phyloP scores from a whole-genome alignment of 2,329 filamentous ascomycete genomes.

The Epicoccum nigrum region DNA sequence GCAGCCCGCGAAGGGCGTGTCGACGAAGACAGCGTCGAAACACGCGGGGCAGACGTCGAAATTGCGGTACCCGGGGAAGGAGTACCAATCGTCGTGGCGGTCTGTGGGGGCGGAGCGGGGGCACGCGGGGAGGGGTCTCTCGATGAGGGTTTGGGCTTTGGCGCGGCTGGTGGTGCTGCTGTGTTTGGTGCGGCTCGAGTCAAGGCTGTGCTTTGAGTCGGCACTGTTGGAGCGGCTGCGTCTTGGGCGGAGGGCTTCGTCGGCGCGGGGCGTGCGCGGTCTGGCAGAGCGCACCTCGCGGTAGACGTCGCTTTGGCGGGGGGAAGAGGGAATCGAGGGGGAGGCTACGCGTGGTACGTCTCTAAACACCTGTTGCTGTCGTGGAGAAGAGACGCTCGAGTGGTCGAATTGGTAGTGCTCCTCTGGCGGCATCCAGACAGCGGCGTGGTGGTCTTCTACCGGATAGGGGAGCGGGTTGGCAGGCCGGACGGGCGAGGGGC shows the following conservation, averaged over 20 bases:
- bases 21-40: slow-evolving; percentile 71
- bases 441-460: slow-evolving; percentile 48
- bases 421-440: slow-evolving; percentile 52
- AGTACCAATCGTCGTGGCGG: slow-evolving; percentile 80
- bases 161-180: slow-evolving; percentile 12
- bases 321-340: slow-evolving; percentile 28
- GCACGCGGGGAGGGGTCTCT: slow-evolving; percentile 64
- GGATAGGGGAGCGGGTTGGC: slow-evolving; percentile 52
- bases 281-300: slow-evolving; percentile 20
- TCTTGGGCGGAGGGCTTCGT: slow-evolving; percentile 30
- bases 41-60: slow-evolving; percentile 87
- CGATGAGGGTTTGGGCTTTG: slow-evolving; percentile 22
- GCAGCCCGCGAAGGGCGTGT: slow-evolving; percentile 69
- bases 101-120: slow-evolving; percentile 63
- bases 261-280: slow-evolving; percentile 17
- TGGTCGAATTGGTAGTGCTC: slow-evolving; percentile 49
- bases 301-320: slow-evolving; percentile 26
- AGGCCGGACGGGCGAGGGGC: slow-evolving; percentile 39
- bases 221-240: slow-evolving; percentile 35
- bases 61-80: slow-evolving; percentile 69
- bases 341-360: slow-evolving; percentile 31
- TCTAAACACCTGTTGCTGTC: slow-evolving; percentile 29
- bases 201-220: slow-evolving; percentile 33
- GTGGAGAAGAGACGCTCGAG: slow-evolving; percentile 28
- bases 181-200: slow-evolving; percentile 30